These are phyloP conservation scores for Mucor racemosus DNA, from an alignment of 371 early-diverging fungal species.

Conservation along the genomic window DNA sequence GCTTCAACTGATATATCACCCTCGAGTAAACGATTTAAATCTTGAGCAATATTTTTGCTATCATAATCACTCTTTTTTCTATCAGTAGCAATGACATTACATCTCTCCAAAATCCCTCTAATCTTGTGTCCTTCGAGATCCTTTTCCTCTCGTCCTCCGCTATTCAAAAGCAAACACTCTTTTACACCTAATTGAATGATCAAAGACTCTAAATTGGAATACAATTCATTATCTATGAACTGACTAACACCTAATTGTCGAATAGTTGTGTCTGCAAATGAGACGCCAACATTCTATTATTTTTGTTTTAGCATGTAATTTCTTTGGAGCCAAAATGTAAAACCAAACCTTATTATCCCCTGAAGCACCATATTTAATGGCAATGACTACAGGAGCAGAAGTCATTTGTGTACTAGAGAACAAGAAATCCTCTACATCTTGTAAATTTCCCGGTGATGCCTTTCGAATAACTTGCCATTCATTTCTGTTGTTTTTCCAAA, in stretches of 20 bases:
- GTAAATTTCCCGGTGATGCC: conserved; percentile 95
- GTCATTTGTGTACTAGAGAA: conserved; percentile 76
- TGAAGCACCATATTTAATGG: conserved; percentile 63
- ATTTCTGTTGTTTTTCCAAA: conserved; percentile 70
- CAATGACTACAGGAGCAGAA: conserved; percentile 82
- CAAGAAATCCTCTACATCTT: conserved; percentile 87
- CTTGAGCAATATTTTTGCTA: conserved; percentile 82
- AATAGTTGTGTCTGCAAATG: conserved; percentile 86
- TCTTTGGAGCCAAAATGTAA: neutral
- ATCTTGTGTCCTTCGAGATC: conserved; percentile 77
- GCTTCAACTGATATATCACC: conserved; percentile 70
- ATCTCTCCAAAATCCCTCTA: conserved; percentile 69
- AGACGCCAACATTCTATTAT: conserved; percentile 77
- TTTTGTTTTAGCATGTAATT: too few relatives aligned
- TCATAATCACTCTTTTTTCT: conserved; percentile 67
- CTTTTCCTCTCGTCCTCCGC: conserved; percentile 45
- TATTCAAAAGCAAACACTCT: conserved; percentile 77
- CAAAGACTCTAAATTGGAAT: conserved; percentile 91
- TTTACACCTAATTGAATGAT: conserved; percentile 91
- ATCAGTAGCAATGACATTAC: conserved; percentile 77
- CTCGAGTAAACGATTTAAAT: conserved; percentile 79
- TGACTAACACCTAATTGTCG: conserved; percentile 81
- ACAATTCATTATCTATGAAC: conserved; percentile 91
- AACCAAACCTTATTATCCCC: conserved; percentile 59
- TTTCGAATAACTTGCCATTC: conserved; percentile 58